Percentiles rank a stretch among this genome's conserved stretches.
These are phyloP conservation scores for Ophiostoma novo-ulmi DNA, from an alignment of 2,329 filamentous ascomycete genomes.

Conservation along the genomic window DNA sequence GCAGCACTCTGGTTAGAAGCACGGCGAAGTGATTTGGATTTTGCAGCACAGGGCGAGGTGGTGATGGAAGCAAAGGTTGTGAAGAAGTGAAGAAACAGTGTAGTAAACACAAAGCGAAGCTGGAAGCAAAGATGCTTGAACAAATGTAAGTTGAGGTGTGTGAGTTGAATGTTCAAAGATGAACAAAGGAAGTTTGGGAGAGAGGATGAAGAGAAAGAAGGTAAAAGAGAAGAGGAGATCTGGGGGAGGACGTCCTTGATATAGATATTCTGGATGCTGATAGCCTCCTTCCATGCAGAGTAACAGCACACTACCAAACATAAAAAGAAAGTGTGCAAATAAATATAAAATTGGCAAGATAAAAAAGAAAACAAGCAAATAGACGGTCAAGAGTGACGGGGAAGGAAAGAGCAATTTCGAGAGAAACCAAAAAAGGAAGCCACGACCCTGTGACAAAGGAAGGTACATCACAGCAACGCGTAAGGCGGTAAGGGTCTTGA, in stretches of 20 bases:
- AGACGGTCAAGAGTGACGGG: neutral
- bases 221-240: neutral
- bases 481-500: neutral
- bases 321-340: constrained; percentile 4
- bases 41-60: neutral
- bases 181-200: no score
- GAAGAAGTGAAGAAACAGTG: neutral
- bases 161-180: no score
- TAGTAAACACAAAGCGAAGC: neutral
- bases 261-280: neutral
- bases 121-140: neutral
- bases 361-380: neutral
- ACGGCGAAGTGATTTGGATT: no score
- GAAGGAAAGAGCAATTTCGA: neutral
- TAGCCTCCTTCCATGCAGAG: neutral
- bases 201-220: neutral
- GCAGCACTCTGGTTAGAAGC: no score
- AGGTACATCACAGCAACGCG: neutral
- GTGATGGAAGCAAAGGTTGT: neutral
- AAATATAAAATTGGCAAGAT: neutral
- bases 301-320: neutral
- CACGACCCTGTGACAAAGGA: neutral
- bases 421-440: neutral
- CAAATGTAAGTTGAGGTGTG: no score
- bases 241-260: constrained; percentile 4